These are phyloP conservation scores for Blastocystis sp. DNA, from an alignment of 352 stramenopile genomes.

Conservation along the genomic window DNA sequence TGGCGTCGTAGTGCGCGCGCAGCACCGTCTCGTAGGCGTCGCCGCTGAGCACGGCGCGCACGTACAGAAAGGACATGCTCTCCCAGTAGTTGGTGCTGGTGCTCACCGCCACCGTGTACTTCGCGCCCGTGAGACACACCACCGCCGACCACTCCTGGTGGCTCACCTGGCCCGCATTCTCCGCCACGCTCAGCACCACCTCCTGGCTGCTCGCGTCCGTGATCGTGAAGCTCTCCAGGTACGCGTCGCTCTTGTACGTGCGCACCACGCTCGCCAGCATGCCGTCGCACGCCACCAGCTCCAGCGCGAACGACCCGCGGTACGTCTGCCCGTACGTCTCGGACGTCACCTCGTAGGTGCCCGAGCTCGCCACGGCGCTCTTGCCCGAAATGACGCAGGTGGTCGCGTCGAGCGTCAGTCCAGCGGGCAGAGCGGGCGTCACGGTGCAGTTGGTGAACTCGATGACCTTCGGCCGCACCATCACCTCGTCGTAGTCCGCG, in stretches of 20 bases:
- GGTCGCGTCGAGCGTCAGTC: background rate
- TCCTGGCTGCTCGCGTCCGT: conserved; percentile 1
- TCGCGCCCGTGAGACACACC: background rate
- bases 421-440: background rate
- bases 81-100: conserved; percentile 14
- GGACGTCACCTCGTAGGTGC: conserved; percentile 1
- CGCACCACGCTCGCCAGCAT: conserved; percentile 6
- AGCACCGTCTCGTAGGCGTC: conserved; percentile 33
- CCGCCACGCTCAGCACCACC: conserved; percentile 3
- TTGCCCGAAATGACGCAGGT: conserved; percentile 18
- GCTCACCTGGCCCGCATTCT: conserved; percentile 9
- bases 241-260: conserved; percentile 9
- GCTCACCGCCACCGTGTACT: background rate
- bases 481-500: conserved; percentile 10
- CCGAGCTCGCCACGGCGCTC: background rate
- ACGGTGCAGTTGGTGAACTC: conserved; percentile 12
- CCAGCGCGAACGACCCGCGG: background rate
- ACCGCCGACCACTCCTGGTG: background rate
- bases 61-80: conserved; percentile 1
- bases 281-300: background rate
- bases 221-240: conserved; percentile 13
- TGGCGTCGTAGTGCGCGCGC: background rate
- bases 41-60: conserved; percentile 5
- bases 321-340: background rate
- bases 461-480: background rate